A percentile compares a stretch with the other conserved stretches of the same genome.
Conservation (phyloP, 257 asterid genomes). For the Solanum neorickii region DNA sequence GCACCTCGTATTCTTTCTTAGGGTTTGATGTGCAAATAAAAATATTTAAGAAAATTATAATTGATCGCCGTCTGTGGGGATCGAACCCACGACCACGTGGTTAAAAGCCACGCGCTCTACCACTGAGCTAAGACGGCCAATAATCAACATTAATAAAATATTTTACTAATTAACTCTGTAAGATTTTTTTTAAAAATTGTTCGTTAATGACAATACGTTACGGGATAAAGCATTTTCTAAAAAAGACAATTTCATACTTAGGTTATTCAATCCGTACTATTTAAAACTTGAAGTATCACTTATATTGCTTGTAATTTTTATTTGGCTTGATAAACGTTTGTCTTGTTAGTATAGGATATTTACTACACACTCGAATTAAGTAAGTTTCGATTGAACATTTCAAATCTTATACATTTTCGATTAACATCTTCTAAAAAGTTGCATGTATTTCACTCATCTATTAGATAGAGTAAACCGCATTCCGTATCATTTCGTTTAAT, state of each 20-base stretch:
- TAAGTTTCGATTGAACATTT: too few relatives aligned
- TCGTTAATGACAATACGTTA: not conserved
- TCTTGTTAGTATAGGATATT: fast-evolving
- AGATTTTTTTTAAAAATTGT: fast-evolving
- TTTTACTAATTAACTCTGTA: too few relatives aligned
- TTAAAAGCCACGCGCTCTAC: slow-evolving; percentile 99
- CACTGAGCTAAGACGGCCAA: slow-evolving; percentile 83
- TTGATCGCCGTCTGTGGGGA: slow-evolving; percentile 35
- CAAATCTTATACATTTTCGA: not conserved
- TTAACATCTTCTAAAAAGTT: not conserved
- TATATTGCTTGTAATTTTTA: too few relatives aligned
- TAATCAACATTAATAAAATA: fast-evolving
- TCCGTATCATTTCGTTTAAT: not conserved
- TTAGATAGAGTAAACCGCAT: not conserved
- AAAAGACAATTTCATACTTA: too few relatives aligned
- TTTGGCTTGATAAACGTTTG: fast-evolving
- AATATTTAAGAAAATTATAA: too few relatives aligned
- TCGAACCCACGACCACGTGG: slow-evolving; percentile 99
- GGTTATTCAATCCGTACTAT: too few relatives aligned
- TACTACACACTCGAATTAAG: fast-evolving
- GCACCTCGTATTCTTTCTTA: not conserved
- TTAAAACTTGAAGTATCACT: not conserved
- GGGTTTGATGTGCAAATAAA: too few relatives aligned
- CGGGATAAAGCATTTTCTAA: too few relatives aligned
- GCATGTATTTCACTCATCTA: not conserved